Percentiles rank a stretch among this genome's conserved stretches.
These are phyloP conservation scores for Smittium culicis DNA, from an alignment of 371 early-diverging fungal genomes.

Conservation along the genomic window DNA sequence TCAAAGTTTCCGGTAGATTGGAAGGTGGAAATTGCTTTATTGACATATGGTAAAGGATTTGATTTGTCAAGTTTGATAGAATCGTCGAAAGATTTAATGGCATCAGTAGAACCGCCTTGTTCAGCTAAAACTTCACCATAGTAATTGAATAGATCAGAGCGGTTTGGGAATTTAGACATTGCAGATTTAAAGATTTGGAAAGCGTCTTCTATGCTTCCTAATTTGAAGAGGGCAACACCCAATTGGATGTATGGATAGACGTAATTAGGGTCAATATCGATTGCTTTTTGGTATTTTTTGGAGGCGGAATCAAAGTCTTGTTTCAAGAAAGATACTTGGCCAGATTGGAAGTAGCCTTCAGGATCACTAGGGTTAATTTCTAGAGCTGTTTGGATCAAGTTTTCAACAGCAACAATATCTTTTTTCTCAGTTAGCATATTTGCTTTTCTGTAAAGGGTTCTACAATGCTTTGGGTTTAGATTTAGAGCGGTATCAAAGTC, in stretches of 20 bases:
- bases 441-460: conserved; percentile 76
- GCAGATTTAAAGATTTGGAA: conserved; percentile 68
- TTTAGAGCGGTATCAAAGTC: conserved; percentile 69
- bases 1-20: conserved; percentile 62
- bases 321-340: conserved; percentile 49
- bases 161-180: conserved; percentile 56
- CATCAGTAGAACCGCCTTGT: conserved; percentile 70
- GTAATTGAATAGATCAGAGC: conserved; percentile 88
- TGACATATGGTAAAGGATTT: conserved; percentile 85
- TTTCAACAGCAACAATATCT: conserved; percentile 23
- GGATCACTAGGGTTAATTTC: conserved; percentile 21
- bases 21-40: conserved; percentile 82
- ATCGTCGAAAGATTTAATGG: conserved; percentile 81
- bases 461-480: conserved; percentile 58
- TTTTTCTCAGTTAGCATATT: conserved; percentile 71
- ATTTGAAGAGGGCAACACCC: conserved; percentile 84
- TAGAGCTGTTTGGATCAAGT: conserved; percentile 19
- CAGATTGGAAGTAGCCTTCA: conserved; percentile 32
- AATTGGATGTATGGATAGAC: conserved; percentile 88
- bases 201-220: conserved; percentile 56
- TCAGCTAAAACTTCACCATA: conserved; percentile 89
- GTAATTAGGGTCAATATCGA: conserved; percentile 65
- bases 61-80: conserved; percentile 73
- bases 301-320: conserved; percentile 63
- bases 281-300: conserved; percentile 67